These are phyloP conservation scores for Aspergillus piperis DNA, from an alignment of 2,329 filamentous ascomycete species.

Conservation along the genomic window DNA sequence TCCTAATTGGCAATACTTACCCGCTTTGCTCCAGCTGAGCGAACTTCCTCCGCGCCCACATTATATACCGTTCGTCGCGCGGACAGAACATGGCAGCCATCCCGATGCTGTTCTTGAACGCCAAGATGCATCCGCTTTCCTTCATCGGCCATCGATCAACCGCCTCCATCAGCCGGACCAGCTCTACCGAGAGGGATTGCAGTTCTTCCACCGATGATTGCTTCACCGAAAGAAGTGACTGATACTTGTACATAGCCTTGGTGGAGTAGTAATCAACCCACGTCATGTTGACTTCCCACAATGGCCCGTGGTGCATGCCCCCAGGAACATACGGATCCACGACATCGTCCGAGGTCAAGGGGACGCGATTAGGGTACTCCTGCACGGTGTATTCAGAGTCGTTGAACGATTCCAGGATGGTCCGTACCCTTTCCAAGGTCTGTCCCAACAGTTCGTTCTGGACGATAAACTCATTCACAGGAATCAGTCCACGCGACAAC, in stretches of 20 bases:
- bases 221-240: conserved; percentile 62
- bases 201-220: conserved; percentile 57
- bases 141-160: conserved; percentile 71
- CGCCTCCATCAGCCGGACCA: conserved; percentile 77
- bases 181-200: conserved; percentile 63
- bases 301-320: conserved; percentile 67
- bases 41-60: conserved; percentile 80
- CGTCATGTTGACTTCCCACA: conserved; percentile 75
- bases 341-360: conserved; percentile 63
- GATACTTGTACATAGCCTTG: conserved; percentile 76
- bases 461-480: conserved; percentile 62
- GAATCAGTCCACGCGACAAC: conserved; percentile 64
- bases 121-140: conserved; percentile 69
- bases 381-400: conserved; percentile 64
- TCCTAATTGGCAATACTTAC: conserved; percentile 48
- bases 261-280: conserved; percentile 77
- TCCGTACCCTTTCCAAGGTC: conserved; percentile 43
- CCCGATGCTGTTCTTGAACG: conserved; percentile 73
- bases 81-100: conserved; percentile 80
- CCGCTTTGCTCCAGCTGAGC: conserved; percentile 75
- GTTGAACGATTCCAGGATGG: conserved; percentile 63
- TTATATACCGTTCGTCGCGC: conserved; percentile 68
- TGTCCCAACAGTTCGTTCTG: conserved; percentile 61
- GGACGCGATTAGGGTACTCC: conserved; percentile 59
- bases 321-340: conserved; percentile 72